phyloP scores from a whole-genome alignment of 129 eudicot species.

The Centaurea solstitialis region DNA sequence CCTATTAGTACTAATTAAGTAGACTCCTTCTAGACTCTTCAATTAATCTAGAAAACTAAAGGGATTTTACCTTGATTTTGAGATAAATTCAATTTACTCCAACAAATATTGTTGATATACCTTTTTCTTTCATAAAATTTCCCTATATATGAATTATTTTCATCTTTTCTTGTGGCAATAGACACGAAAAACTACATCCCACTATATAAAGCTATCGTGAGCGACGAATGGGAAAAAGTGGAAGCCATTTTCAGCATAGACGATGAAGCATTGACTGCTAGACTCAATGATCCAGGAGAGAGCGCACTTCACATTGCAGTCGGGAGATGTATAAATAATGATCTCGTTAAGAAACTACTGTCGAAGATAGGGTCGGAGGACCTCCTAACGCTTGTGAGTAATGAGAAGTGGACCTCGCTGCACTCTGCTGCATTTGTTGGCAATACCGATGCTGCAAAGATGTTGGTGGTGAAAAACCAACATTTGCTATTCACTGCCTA shows the following conservation, averaged over 20 bases:
- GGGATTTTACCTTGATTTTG: too few species aligned
- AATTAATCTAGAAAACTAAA: too few species aligned
- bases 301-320: constrained; percentile 6
- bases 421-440: constrained; percentile 24
- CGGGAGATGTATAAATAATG: background rate
- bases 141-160: too few species aligned
- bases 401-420: background rate
- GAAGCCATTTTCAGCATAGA: background rate
- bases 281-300: too few species aligned
- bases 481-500: constrained; percentile 6
- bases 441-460: constrained; percentile 14
- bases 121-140: too few species aligned
- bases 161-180: background rate
- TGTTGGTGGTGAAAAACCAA: constrained; percentile 20
- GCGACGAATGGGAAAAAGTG: background rate
- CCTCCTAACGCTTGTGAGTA: background rate
- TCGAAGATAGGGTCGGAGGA: background rate
- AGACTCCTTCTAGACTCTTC: too few species aligned
- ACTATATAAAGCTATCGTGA: constrained; percentile 4
- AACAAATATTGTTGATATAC: too few species aligned
- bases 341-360: background rate
- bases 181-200: background rate
- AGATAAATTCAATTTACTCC: too few species aligned
- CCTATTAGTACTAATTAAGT: too few species aligned
- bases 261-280: background rate